These are phyloP conservation scores for Sequoia sempervirens DNA, from an alignment of 75 land plant genomes.

Conservation along the genomic window DNA sequence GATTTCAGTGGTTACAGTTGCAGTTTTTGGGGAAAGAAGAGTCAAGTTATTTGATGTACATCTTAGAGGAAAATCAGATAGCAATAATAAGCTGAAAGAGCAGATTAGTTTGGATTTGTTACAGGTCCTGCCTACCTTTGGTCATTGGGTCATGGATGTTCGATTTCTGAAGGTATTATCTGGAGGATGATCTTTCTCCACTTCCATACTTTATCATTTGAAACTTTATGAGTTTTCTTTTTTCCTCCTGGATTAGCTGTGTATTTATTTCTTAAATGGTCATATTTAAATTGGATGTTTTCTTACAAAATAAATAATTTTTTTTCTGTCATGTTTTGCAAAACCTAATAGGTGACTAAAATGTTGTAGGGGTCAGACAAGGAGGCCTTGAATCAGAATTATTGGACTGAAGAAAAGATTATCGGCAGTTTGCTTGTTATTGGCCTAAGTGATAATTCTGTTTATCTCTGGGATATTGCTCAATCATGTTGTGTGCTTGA, in stretches of 20 bases:
- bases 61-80: not conserved
- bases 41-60: constrained; percentile 63
- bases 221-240: not conserved
- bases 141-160: constrained; percentile 90
- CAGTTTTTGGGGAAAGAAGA: constrained; percentile 77
- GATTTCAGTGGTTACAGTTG: constrained; percentile 23
- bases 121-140: constrained; percentile 54
- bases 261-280: not conserved
- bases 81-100: not conserved
- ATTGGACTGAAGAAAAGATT: not conserved
- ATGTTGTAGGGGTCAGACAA: constrained; percentile 7
- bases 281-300: not conserved
- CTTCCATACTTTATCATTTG: not conserved
- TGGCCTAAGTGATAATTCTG: constrained; percentile 84
- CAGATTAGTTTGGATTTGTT: constrained; percentile 21
- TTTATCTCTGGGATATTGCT: constrained; percentile 60
- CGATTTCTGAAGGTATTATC: constrained; percentile 61
- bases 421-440: constrained; percentile 39
- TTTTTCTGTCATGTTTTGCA: not conserved
- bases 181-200: not conserved
- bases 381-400: constrained; percentile 11
- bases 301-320: not conserved
- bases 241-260: not conserved
- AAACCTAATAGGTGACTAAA: not conserved
- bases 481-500: constrained; percentile 15